Evolutionary conservation across 2,329 filamentous ascomycete genomes (phyloP), one percentile per base, ranked within the genome.

Genomic region (Fusarium graminum): DNA sequence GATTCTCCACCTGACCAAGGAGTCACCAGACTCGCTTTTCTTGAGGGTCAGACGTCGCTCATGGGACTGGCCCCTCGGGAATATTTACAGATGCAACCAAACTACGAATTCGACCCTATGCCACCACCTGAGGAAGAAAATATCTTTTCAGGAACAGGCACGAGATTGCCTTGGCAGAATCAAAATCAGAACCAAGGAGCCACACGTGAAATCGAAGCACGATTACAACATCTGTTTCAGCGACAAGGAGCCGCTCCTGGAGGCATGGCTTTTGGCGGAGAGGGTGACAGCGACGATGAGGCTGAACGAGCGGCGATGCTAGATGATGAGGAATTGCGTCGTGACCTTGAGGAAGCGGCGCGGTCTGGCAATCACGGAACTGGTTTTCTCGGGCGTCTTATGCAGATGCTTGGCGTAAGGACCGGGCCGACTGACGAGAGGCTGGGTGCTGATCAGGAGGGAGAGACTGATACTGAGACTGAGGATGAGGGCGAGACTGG

Each of bases 61-160:
- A 90, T 94, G 70, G 84, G 86, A 0, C 81, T 91, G 38, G 83
- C 95, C 8, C 92, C 93, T 1, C 82, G 83, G 2, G 78, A 80
- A 10, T 85, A 92, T 70, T 88, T 93, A 12, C 82, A 85, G 17
- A 81, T 83, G 32, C 82, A 88, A 44, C 88, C 89, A 4, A 93
- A 88, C 70, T 88, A 91, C 64, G 87, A 92, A 17, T 95, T 92
- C 22, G 94, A 97, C 74, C 93, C 93, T 2, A 80, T 97, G 14
- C 92, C 93, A 19, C 94, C 93, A 3, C 77, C 84, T 1, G 79
- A 86, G 36, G 78, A 79, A 16, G 78, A 83, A 10, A 88, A 88
- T 40, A 69, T 72, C 22, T 72, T 72, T n/a, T 59, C 69, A 8
- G 67, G 74, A 12, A 59, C 56, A 17, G 67, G 63, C 19, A 64